Conservation (phyloP, 192 early-diverging fungal species). For the Endogone sp. region DNA sequence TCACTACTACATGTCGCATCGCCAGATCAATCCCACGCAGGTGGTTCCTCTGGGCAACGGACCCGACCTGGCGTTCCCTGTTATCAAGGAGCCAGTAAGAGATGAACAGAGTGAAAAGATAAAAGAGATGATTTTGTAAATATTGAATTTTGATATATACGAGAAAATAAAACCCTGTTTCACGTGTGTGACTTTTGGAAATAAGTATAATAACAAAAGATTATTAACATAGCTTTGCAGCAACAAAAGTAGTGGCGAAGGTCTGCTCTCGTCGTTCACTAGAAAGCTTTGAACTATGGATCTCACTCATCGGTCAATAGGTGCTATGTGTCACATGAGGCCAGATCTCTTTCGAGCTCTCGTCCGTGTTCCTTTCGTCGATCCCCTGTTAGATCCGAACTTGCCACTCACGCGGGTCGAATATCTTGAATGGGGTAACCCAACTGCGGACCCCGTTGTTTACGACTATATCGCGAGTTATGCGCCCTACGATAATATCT, state of each 20-base stretch:
- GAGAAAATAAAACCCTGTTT: no score
- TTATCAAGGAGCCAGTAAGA: constrained; percentile 11
- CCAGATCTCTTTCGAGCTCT: constrained; percentile 75
- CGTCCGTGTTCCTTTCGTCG: constrained; percentile 79
- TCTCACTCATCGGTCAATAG: background rate
- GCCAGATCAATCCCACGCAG: constrained; percentile 87
- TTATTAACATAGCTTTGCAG: no score
- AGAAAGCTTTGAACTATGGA: no score
- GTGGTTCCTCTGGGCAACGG: constrained; percentile 77
- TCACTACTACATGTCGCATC: constrained; percentile 90
- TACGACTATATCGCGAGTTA: constrained; percentile 59
- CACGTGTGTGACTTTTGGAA: no score
- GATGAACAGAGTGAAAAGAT: no score
- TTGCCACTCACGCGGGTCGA: constrained; percentile 71
- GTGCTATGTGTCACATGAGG: background rate
- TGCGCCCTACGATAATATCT: constrained; percentile 69
- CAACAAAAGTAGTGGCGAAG: no score
- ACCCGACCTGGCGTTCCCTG: constrained; percentile 33
- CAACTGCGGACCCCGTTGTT: constrained; percentile 35
- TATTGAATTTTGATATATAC: no score
- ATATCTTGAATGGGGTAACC: constrained; percentile 76
- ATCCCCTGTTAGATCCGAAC: constrained; percentile 73
- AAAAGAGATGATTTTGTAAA: no score
- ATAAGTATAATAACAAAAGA: no score
- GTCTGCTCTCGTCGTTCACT: no score